Evolutionary conservation across 495 filamentous ascomycete species (phyloP), one percentile per base, ranked within the genome.

Genomic region (Entonaema liquescens): DNA sequence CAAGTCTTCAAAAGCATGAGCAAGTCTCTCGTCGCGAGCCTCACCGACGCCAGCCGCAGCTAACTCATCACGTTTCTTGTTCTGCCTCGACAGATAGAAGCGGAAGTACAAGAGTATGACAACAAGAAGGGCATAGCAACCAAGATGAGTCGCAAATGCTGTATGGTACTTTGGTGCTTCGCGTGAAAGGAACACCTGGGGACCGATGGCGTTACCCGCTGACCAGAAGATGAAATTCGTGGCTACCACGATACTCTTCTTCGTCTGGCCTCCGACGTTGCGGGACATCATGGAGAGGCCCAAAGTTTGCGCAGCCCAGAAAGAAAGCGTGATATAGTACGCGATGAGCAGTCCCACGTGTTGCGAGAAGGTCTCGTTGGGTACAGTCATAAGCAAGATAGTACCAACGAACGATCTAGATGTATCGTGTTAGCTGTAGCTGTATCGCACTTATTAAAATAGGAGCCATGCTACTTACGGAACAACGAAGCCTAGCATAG

Each of bases 401-500:
- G 85, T 89, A 31, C 87, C 87, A 31, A 87, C 74, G 61, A 88
- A 84, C 8, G 83, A 84, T 33, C 83, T 84, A 61, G 5, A 52
- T 1, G 11, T 2, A 26, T 12, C 0, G 11, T 44, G 65, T 66
- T 36, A 71, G 67, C 31, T 5, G 42, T 3, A 17, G 19, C 25
- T 17, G 6, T 26, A 13, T 19, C 23, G 23, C 77, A 28, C 72
- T 80, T 29, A 65, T 13, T 77, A 56, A 19, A n/a, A 75, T 74
- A 19, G 28, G 25, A 61, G 17, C 13, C 13, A 28, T 25, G 52
- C 15, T 13, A 80, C 86, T 75, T 79, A 90, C 85, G 90, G 90
- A 53, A 91, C 80, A 17, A 91, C 81, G 59, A 86, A 91, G 6
- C 84, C 81, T 21, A 86, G 68, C 89, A 92, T 91, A 40, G 88